Conservation (phyloP, 352 stramenopile species). For the Globisporangium nodosum region DNA sequence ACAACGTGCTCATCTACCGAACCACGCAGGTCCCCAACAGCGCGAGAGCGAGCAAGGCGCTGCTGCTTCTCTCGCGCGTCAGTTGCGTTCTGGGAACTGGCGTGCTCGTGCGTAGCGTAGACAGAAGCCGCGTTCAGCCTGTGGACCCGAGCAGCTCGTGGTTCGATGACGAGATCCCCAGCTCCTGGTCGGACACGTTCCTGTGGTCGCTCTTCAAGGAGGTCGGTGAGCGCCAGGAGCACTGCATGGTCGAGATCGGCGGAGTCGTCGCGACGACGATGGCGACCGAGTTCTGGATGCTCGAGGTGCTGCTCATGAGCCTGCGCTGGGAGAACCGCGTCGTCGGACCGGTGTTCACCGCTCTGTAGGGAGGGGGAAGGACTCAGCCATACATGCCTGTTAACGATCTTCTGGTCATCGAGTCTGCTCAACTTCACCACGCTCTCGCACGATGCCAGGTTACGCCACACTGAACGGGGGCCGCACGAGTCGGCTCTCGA, state of each 20-base stretch:
- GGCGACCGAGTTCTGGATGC: constrained; percentile 15
- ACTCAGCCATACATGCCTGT: not conserved
- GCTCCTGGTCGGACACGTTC: constrained; percentile 11
- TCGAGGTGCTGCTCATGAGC: constrained; percentile 15
- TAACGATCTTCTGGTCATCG: too few relatives aligned
- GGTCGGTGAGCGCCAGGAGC: constrained; percentile 1
- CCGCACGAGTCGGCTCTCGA: constrained; percentile 24
- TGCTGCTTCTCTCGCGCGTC: constrained; percentile 9
- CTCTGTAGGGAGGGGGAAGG: not conserved
- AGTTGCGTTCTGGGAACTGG: not conserved
- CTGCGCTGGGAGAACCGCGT: constrained; percentile 13
- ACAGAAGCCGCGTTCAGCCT: not conserved
- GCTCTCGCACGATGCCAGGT: not conserved
- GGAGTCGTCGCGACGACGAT: constrained; percentile 5
- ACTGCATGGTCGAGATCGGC: constrained; percentile 12
- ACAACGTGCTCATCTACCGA: constrained; percentile 15
- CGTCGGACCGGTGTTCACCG: constrained; percentile 10
- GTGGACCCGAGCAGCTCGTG: constrained; percentile 1
- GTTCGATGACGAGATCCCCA: too few relatives aligned
- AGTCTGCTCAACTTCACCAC: not conserved
- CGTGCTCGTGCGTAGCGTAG: constrained; percentile 8
- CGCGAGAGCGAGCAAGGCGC: constrained; percentile 11
- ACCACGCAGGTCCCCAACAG: constrained; percentile 11
- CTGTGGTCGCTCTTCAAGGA: constrained; percentile 13
- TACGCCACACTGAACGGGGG: constrained; percentile 21